Evolutionary conservation across 768 basidiomycete genomes (phyloP).

Genomic region (Lanmaoa pseudosensibilis): DNA sequence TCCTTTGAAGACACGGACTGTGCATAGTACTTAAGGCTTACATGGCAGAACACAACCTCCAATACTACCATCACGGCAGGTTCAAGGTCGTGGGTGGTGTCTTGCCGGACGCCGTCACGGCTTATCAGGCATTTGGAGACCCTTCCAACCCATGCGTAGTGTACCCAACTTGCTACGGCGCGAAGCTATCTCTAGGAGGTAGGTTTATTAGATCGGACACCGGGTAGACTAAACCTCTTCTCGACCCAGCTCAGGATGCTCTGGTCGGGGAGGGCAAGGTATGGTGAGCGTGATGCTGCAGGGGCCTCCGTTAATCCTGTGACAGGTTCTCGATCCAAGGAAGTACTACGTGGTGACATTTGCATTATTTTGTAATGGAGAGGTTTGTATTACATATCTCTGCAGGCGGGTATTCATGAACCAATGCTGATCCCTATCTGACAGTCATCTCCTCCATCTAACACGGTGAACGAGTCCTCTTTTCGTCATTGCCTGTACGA

Average conservation of each 20-base stretch:
- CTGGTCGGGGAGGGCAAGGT: slow-evolving; percentile 54
- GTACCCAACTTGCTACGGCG: slow-evolving; percentile 58
- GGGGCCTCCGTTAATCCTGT: background rate
- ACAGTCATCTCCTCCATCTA: slow-evolving; percentile 60
- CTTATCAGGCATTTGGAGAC: slow-evolving; percentile 55
- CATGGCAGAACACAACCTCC: slow-evolving; percentile 29
- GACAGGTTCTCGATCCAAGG: slow-evolving; percentile 47
- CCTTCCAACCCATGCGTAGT: slow-evolving; percentile 51
- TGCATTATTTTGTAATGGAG: slow-evolving; percentile 58
- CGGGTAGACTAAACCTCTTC: slow-evolving; percentile 35
- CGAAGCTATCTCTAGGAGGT: slow-evolving; percentile 47
- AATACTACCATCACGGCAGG: slow-evolving; percentile 55
- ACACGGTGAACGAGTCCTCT: slow-evolving; percentile 42
- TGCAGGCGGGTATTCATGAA: background rate
- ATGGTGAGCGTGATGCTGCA: background rate
- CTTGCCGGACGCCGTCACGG: slow-evolving; percentile 56
- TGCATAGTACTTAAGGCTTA: background rate
- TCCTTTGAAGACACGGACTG: background rate
- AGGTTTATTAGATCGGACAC: slow-evolving; percentile 15
- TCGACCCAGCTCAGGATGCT: slow-evolving; percentile 42
- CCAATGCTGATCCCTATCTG: background rate
- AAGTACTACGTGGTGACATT: slow-evolving; percentile 58
- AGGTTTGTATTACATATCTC: slow-evolving; percentile 38
- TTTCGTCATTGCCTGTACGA: background rate
- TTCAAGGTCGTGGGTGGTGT: slow-evolving; percentile 52